Percentiles rank a stretch among this genome's conserved stretches.
phyloP scores from a whole-genome alignment of 345 rosid species.

The Eucalyptus cloeziana region DNA sequence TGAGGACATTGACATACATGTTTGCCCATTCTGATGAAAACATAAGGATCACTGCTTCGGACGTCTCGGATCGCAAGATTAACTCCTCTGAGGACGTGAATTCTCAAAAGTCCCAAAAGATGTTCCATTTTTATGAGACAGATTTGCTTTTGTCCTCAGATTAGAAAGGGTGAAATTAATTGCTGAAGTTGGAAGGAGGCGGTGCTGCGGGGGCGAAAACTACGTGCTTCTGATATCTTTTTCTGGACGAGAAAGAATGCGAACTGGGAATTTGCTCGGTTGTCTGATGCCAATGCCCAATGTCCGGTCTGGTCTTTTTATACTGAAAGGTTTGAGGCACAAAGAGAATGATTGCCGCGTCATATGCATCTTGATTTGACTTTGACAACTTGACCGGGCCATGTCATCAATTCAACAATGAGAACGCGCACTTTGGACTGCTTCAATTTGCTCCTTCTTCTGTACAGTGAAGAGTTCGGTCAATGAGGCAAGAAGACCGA shows the following conservation, averaged over 20 bases:
- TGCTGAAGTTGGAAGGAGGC: neutral
- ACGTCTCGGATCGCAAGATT: slow-evolving; percentile 82
- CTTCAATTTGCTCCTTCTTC: neutral
- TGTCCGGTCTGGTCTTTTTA: neutral
- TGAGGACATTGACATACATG: neutral
- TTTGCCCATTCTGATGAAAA: neutral
- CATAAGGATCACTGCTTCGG: neutral
- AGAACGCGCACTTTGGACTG: neutral
- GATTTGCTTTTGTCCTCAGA: neutral
- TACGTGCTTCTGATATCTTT: neutral
- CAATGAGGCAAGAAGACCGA: neutral
- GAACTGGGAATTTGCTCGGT: neutral
- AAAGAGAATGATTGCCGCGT: neutral
- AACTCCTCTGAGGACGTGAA: slow-evolving; percentile 53
- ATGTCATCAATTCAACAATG: neutral
- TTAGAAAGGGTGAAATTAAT: neutral
- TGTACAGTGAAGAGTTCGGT: neutral
- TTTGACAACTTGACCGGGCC: neutral
- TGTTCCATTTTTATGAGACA: slow-evolving; percentile 13
- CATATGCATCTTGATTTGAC: neutral
- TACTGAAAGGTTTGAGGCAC: neutral
- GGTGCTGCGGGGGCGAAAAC: neutral
- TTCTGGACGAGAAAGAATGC: neutral
- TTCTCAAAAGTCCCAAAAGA: slow-evolving; percentile 49
- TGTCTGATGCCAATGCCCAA: neutral